Conservation (phyloP, 306 rosid genomes). For the Biancaea sappan region DNA sequence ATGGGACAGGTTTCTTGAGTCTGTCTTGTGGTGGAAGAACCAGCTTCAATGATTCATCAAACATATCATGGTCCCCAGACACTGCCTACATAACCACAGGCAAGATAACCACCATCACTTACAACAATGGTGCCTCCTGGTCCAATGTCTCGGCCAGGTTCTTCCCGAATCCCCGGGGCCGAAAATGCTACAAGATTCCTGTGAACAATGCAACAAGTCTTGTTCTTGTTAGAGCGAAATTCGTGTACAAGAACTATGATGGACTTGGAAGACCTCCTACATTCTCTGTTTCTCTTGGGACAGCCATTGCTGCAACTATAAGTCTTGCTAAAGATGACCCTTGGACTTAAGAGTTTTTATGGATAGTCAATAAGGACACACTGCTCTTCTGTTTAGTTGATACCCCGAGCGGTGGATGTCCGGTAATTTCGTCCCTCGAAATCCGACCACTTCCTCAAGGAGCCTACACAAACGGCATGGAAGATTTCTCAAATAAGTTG, state of each 20-base stretch:
- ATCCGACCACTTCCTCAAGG: conserved; percentile 77
- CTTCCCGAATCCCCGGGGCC: conserved; percentile 50
- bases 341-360: conserved; percentile 76
- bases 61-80: conserved; percentile 80
- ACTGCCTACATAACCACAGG: conserved; percentile 59
- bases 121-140: conserved; percentile 42
- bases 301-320: conserved; percentile 59
- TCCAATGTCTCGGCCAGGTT: conserved; percentile 51
- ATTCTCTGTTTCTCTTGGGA: conserved; percentile 82
- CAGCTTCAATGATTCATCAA: conserved; percentile 59
- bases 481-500: conserved; percentile 53
- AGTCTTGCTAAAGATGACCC: conserved; percentile 69
- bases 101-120: conserved; percentile 45
- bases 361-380: conserved; percentile 63
- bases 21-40: conserved; percentile 82
- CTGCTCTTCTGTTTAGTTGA: conserved; percentile 64
- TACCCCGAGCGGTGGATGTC: conserved; percentile 58
- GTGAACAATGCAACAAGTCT: conserved; percentile 52
- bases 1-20: conserved; percentile 81
- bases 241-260: conserved; percentile 79
- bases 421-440: conserved; percentile 80
- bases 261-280: conserved; percentile 67
- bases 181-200: conserved; percentile 63
- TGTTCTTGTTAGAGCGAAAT: conserved; percentile 79
- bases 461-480: conserved; percentile 67